Percentiles rank a stretch among this genome's conserved stretches.
phyloP scores from a whole-genome alignment of 352 stramenopile genomes.

The Elongisporangium senticosum region DNA sequence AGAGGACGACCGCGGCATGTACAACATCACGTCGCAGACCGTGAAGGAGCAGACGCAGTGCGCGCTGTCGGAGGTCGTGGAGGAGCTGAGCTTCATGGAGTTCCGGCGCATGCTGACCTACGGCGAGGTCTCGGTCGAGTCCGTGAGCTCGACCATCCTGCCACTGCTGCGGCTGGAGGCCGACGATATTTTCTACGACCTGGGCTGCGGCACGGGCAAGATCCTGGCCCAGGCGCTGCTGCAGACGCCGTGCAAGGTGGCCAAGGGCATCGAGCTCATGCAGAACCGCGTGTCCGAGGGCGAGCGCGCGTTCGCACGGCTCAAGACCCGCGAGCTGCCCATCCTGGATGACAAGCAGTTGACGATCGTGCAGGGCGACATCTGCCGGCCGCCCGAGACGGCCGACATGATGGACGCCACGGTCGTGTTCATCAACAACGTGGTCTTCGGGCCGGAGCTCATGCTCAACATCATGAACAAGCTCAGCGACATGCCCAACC shows the following conservation, averaged over 20 bases:
- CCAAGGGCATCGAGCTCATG: slow-evolving; percentile 83
- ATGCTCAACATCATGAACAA: slow-evolving; percentile 71
- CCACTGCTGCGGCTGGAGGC: slow-evolving; percentile 55
- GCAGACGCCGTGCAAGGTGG: slow-evolving; percentile 55
- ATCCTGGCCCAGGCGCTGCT: slow-evolving; percentile 72
- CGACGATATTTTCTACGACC: slow-evolving; percentile 79
- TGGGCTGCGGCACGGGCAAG: slow-evolving; percentile 77
- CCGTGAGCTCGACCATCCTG: slow-evolving; percentile 54
- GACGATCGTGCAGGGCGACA: slow-evolving; percentile 66
- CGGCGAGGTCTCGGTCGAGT: slow-evolving; percentile 70
- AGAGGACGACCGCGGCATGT: slow-evolving; percentile 74
- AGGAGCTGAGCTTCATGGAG: slow-evolving; percentile 56
- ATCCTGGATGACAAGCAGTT: slow-evolving; percentile 50
- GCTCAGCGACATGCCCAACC: slow-evolving; percentile 50
- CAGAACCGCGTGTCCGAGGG: slow-evolving; percentile 72
- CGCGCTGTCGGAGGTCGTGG: slow-evolving; percentile 58
- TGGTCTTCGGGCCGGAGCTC: slow-evolving; percentile 70
- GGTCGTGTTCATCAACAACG: slow-evolving; percentile 86
- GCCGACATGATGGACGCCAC: slow-evolving; percentile 65
- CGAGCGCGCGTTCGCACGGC: slow-evolving; percentile 40
- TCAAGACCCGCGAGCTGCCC: slow-evolving; percentile 28
- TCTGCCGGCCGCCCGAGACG: slow-evolving; percentile 48
- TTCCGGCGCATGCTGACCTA: slow-evolving; percentile 77
- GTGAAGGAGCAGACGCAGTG: slow-evolving; percentile 62
- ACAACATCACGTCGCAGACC: slow-evolving; percentile 54